phyloP scores from a whole-genome alignment of 2,329 filamentous ascomycete genomes.

The Scopulariopsis brevicaulis region DNA sequence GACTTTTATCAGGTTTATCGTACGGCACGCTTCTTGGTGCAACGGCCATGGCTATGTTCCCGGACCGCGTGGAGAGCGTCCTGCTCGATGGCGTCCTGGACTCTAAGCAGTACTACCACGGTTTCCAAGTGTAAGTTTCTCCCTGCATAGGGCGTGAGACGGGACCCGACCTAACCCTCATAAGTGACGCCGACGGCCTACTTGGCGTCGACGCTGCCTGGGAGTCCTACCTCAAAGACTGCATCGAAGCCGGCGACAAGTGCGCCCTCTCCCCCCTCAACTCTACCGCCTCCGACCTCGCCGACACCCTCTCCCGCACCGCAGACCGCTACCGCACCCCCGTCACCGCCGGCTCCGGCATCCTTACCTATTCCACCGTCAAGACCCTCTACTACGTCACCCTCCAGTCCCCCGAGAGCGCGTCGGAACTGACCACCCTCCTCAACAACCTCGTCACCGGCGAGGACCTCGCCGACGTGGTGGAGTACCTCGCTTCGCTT shows the following conservation, averaged over 20 bases:
- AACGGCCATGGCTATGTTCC: slow-evolving; percentile 27
- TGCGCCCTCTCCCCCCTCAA: slow-evolving; percentile 29
- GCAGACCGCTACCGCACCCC: slow-evolving; percentile 31
- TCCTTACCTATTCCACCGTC: slow-evolving; percentile 38
- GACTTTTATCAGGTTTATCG: slow-evolving; percentile 18
- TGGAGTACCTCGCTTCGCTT: slow-evolving; percentile 13
- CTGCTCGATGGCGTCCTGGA: slow-evolving; percentile 24
- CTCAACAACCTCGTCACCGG: slow-evolving; percentile 30
- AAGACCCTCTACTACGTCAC: slow-evolving; percentile 27
- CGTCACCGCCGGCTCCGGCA: slow-evolving; percentile 23
- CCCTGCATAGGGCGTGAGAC: neutral
- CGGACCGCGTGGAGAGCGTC: slow-evolving; percentile 23
- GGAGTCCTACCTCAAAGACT: slow-evolving; percentile 39
- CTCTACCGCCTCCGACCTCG: slow-evolving; percentile 21
- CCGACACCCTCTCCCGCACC: slow-evolving; percentile 24
- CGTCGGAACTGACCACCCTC: slow-evolving; percentile 27
- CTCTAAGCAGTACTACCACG: slow-evolving; percentile 16
- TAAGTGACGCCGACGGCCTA: slow-evolving; percentile 10
- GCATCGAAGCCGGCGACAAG: slow-evolving; percentile 32
- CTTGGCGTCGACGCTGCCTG: slow-evolving; percentile 40
- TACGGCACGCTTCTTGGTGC: slow-evolving; percentile 27
- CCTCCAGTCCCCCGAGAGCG: slow-evolving; percentile 32
- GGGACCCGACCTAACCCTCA: neutral
- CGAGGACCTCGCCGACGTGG: slow-evolving; percentile 29
- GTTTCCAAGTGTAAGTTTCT: neutral